These are phyloP conservation scores for Bipolaris sorokiniana DNA, from an alignment of 2,329 filamentous ascomycete species.

Conservation along the genomic window DNA sequence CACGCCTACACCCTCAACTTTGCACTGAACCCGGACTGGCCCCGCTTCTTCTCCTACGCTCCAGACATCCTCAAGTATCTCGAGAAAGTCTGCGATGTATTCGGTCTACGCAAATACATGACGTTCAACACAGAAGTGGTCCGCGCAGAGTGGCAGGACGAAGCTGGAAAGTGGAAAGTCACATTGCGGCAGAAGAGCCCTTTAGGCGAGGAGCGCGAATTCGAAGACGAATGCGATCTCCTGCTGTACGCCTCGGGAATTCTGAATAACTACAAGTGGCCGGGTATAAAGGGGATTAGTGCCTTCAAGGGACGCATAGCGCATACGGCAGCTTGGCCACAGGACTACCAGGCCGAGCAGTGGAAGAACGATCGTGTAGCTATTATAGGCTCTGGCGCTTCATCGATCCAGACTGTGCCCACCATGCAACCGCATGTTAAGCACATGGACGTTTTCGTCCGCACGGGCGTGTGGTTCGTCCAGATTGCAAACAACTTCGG, in stretches of 20 bases:
- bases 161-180: slow-evolving; percentile 58
- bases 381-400: slow-evolving; percentile 54
- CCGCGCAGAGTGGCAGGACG: slow-evolving; percentile 58
- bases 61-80: slow-evolving; percentile 58
- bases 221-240: slow-evolving; percentile 54
- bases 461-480: slow-evolving; percentile 55
- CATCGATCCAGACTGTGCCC: slow-evolving; percentile 55
- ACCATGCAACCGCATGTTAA: slow-evolving; percentile 55
- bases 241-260: slow-evolving; percentile 54
- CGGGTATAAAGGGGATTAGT: slow-evolving; percentile 51
- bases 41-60: slow-evolving; percentile 55
- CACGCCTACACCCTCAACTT: slow-evolving; percentile 56
- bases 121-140: slow-evolving; percentile 57
- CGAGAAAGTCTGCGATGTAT: slow-evolving; percentile 56
- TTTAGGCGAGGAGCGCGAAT: slow-evolving; percentile 45
- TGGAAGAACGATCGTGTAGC: slow-evolving; percentile 53
- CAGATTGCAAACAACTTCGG: slow-evolving; percentile 56
- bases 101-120: slow-evolving; percentile 60
- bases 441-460: slow-evolving; percentile 56
- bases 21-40: slow-evolving; percentile 56
- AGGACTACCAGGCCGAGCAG: slow-evolving; percentile 53
- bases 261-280: slow-evolving; percentile 49
- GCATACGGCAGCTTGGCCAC: slow-evolving; percentile 56
- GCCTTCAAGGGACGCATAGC: slow-evolving; percentile 53
- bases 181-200: slow-evolving; percentile 52